These are phyloP conservation scores for Sonneratia alba DNA, from an alignment of 345 rosid species.

Conservation along the genomic window DNA sequence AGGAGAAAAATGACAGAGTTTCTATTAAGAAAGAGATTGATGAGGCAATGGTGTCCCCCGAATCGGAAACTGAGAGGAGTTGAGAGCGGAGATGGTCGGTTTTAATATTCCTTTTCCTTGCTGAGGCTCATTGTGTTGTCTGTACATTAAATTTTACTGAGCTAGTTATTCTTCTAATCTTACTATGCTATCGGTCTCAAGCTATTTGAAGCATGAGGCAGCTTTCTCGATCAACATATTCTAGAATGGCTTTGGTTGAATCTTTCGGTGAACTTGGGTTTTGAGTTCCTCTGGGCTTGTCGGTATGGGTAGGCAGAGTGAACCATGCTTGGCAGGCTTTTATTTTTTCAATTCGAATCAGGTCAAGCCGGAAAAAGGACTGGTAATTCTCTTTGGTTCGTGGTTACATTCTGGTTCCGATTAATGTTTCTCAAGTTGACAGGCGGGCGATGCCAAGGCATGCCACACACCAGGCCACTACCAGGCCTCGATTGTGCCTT, in stretches of 20 bases:
- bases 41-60: conserved; percentile 11
- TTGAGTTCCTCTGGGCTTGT: not conserved
- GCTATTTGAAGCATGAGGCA: not conserved
- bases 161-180: not conserved
- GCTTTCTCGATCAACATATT: not conserved
- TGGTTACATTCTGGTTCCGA: too few relatives aligned
- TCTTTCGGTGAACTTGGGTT: not conserved
- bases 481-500: too few relatives aligned
- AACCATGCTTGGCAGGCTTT: too few relatives aligned
- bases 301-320: too few relatives aligned
- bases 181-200: not conserved
- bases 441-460: too few relatives aligned
- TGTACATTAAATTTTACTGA: not conserved
- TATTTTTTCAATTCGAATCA: too few relatives aligned
- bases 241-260: not conserved
- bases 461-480: too few relatives aligned
- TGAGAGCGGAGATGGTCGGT: not conserved
- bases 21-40: conserved; percentile 18
- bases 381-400: too few relatives aligned
- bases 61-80: conserved; percentile 3
- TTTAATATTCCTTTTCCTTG: not conserved
- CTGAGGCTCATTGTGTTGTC: not conserved
- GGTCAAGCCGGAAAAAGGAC: too few relatives aligned
- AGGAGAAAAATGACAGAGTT: conserved; percentile 22
- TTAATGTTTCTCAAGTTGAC: too few relatives aligned